Percentiles rank a stretch among this genome's conserved stretches.
phyloP scores from a whole-genome alignment of 306 rosid species.

The Fragaria vesca region DNA sequence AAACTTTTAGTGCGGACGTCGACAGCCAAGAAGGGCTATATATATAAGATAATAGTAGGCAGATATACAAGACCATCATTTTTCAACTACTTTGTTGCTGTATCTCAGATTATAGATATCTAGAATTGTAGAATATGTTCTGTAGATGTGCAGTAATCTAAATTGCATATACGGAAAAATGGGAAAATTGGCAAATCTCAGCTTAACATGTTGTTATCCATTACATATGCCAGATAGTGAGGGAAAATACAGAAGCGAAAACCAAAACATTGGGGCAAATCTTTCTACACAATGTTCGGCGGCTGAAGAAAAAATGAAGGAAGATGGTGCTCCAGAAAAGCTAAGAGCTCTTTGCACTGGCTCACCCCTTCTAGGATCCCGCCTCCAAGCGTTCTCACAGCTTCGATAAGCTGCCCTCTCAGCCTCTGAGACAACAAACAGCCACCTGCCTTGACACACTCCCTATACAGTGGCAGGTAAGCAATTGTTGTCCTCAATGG shows the following conservation, averaged over 20 bases:
- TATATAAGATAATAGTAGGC: background rate
- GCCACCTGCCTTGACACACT: slow-evolving; percentile 67
- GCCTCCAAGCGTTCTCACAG: slow-evolving; percentile 66
- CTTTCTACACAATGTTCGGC: slow-evolving; percentile 33
- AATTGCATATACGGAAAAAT: slow-evolving; percentile 19
- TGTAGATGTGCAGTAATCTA: slow-evolving; percentile 6
- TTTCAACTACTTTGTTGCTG: background rate
- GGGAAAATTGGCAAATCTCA: slow-evolving; percentile 28
- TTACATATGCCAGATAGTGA: slow-evolving; percentile 10
- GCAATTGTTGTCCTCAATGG: slow-evolving; percentile 70
- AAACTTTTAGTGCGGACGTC: too few species aligned
- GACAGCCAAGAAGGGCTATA: too few species aligned
- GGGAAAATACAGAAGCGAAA: slow-evolving; percentile 1
- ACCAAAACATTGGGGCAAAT: background rate
- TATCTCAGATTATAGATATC: background rate
- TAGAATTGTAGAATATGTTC: background rate
- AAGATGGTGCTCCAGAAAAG: slow-evolving; percentile 76
- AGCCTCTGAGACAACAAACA: slow-evolving; percentile 69
- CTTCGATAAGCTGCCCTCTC: slow-evolving; percentile 84
- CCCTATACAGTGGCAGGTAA: slow-evolving; percentile 79
- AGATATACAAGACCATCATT: background rate
- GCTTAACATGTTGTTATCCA: slow-evolving; percentile 20
- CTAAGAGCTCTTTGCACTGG: slow-evolving; percentile 61
- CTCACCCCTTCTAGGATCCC: slow-evolving; percentile 50
- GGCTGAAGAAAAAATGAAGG: slow-evolving; percentile 61